phyloP scores from a whole-genome alignment of 495 filamentous ascomycete genomes.

The Aspergillus baeticus region DNA sequence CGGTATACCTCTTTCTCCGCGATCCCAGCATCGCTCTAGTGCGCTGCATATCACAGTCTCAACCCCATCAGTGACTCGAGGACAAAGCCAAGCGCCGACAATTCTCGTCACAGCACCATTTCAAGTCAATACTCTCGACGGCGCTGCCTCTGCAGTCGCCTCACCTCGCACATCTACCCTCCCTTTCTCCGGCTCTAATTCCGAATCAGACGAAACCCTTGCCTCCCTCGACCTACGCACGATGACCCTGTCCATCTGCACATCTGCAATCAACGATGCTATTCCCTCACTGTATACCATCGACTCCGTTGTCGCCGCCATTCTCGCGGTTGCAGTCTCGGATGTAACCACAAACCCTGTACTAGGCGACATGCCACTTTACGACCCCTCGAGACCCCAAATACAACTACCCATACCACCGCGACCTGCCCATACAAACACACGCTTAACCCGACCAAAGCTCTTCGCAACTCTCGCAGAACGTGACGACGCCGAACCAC shows the following conservation, averaged over 20 bases:
- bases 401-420: neutral
- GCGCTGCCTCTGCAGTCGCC: constrained; percentile 36
- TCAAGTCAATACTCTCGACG: constrained; percentile 33
- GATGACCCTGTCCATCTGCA: constrained; percentile 45
- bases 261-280: constrained; percentile 37
- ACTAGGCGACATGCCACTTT: constrained; percentile 35
- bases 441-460: constrained; percentile 7
- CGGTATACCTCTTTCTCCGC: constrained; percentile 63
- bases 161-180: constrained; percentile 44
- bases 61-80: constrained; percentile 22
- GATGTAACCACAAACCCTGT: constrained; percentile 50
- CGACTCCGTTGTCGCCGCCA: constrained; percentile 69
- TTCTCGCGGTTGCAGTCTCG: constrained; percentile 65
- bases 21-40: constrained; percentile 30
- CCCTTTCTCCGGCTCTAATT: constrained; percentile 38
- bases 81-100: constrained; percentile 34
- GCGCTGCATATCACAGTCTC: constrained; percentile 43
- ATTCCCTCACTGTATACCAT: constrained; percentile 67
- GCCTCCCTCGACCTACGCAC: constrained; percentile 50
- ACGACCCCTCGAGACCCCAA: constrained; percentile 7
- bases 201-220: constrained; percentile 44
- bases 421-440: neutral
- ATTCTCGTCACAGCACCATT: constrained; percentile 43
- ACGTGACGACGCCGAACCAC: constrained; percentile 37
- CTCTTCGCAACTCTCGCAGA: constrained; percentile 42